Evolutionary conservation across 495 filamentous ascomycete genomes (phyloP), one percentile per base, ranked within the genome.

Genomic region (Poronia punctata): DNA sequence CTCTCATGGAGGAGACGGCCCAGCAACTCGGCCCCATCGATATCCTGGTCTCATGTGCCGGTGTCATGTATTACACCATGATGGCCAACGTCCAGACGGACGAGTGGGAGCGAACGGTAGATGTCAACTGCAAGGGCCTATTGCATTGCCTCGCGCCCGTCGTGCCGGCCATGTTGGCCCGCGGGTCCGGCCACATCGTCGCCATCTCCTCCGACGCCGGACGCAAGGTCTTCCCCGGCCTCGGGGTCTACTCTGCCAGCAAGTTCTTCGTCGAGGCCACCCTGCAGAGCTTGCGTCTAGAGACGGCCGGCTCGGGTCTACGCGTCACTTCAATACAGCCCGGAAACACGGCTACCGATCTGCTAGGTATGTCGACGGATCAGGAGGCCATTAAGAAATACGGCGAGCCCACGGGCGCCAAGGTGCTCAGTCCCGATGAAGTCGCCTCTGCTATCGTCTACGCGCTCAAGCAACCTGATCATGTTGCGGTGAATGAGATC

Each of bases 251-350:
- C 66, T 78, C 73, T 6, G 80, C 78, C 18, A 75, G 69, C 53
- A 84, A 84, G 53, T 83, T 84, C 70, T 84, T 84, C 60, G 79
- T 83, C 28, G 79, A 84, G 54, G 80, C 79, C 0, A 79, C 79
- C 3, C 64, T 84, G 7, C 79, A 84, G 59, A 67, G 68, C 20
- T 56, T 84, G 31, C 76, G 79, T 30, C 58, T 83, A 11, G 80
- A 84, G 66, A 83, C 78, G 0, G 80, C 76, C 1, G 79, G 80
- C 1, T 65, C 67, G 3, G 80, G 80, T 5, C 50, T 84, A 36
- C 67, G 79, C 12, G 76, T 83, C 16, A 82, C 79, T 1, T 70
- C 68, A 25, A 70, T 84, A 7, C 80, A 84, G 61, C 80, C 79
- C 0, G 79, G 80, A 3, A 83, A 83, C 56, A 76, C 72, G 12